Evolutionary conservation across 1,284 basidiomycete species (phyloP), one percentile per base, ranked within the genome.

Genomic region (Bjerkandera adusta): DNA sequence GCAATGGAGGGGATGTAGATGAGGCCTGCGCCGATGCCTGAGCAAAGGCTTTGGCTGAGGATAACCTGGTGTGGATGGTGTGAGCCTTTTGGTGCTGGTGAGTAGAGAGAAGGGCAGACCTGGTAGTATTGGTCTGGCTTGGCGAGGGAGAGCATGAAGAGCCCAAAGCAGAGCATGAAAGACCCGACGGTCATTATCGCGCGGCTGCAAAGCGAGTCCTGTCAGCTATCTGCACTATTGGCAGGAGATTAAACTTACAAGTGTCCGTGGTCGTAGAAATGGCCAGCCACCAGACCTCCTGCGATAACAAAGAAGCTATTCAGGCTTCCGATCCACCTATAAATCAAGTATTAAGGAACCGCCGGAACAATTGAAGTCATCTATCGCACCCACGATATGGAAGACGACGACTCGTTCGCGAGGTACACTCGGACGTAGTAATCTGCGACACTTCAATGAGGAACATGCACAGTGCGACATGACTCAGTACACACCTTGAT

Each of bases 1-100:
- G 65, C 69, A 43, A 78, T 59, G 4, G 76, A 76, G 0, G 77
- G 77, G 33, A 77, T 63, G 57, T 75, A 77, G 16, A 77, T 63
- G 21, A 77, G 56, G 5, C 72, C 69, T 52, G 72, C 71, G 5
- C 70, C 75, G 18, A 77, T 56, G 4, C 77, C 77, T 60, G 75
- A 71, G 15, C 75, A 76, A 16, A 79, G 58, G 12, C 66, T 75
- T 57, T 78, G 76, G 2, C 72, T 63, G 18, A 79, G 65, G 55
- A 78, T 77, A 26, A 76, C 67, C 73, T 76, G 51, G 33, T 30
- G 27, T 43, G 32, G 16, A 27, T 34, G 18, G 45, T 37, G 20
- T 16, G 10, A 44, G 15, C 5, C 18, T n/a, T n/a, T n/a, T n/a
- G 30, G 24, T 36, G 7, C 26, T 15, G 25, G 12, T 10, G 15